Evolutionary conservation across 352 stramenopile species (phyloP), one percentile per base, ranked within the genome.

Genomic region (Pythium aquatile): DNA sequence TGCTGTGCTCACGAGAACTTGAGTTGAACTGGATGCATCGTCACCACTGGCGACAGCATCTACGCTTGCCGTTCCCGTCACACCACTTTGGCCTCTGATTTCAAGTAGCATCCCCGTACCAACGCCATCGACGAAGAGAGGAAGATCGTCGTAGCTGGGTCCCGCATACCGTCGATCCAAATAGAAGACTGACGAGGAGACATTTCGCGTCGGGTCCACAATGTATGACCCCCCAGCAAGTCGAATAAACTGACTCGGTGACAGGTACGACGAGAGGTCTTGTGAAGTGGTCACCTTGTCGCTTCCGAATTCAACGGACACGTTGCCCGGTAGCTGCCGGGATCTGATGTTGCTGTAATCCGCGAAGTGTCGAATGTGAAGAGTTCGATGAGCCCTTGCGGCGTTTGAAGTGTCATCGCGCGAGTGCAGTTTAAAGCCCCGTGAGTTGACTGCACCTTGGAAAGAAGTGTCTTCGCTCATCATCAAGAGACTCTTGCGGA

Each of bases 351-450:
- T 69, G 58, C 73, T 86, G 30, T 69, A 73, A 42, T 84, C 77
- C 7, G 79, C 69, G 52, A 79, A 88, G 57, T 88, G 77, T 10
- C 75, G 75, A 48, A 88, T 79, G 32, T 85, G 68, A 33, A 83
- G 26, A 0, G 72, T 74, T 6, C 68, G 73, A 20, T 86, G 77
- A 28, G 68, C 48, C 11, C 70, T 55, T 9, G 69, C 63, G 1
- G 66, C 62, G 14, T 77, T 61, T 8, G 71, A 55, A 30, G 77
- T 81, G 51, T 82, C 75, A 58, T 86, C 79, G 9, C 74, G 70
- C 13, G 79, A 86, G 32, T 77, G 59, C 29, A 88, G 35, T 24
- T 77, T 74, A 10, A 86, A 55, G 8, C 79, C 79, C 30, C 78
- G 68, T 28, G 79, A 78, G 63, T 85, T 88, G 40, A 82, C 61